Evolutionary conservation across 2,329 filamentous ascomycete species (phyloP).

Genomic region (Fusarium illudens): DNA sequence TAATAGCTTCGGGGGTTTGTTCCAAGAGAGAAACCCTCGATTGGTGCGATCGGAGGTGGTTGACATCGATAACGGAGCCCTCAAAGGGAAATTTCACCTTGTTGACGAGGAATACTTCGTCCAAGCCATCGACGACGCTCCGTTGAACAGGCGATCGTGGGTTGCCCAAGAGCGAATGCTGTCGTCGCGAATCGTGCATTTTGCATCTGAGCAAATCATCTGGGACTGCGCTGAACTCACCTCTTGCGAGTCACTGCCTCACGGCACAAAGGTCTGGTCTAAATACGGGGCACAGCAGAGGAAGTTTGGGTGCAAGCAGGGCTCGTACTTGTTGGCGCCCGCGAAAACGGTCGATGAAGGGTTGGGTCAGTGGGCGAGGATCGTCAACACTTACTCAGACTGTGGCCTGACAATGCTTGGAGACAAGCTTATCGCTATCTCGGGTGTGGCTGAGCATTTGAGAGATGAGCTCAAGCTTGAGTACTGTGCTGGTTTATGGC

Average conservation of each 20-base stretch:
- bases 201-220: conserved; percentile 13
- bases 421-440: conserved; percentile 17
- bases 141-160: conserved; percentile 14
- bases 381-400: conserved; percentile 16
- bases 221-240: conserved; percentile 21
- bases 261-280: background rate
- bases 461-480: conserved; percentile 2
- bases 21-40: background rate
- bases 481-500: conserved; percentile 20
- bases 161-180: conserved; percentile 22
- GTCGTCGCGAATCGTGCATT: conserved; percentile 20
- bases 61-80: background rate
- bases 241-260: background rate
- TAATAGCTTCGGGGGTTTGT: conserved; percentile 6
- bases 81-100: conserved; percentile 1
- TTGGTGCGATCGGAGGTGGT: background rate
- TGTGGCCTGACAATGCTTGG: conserved; percentile 10
- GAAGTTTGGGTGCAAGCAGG: conserved; percentile 8
- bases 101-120: conserved; percentile 5
- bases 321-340: background rate
- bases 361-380: conserved; percentile 12
- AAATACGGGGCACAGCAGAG: background rate
- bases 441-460: conserved; percentile 13
- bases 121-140: conserved; percentile 8
- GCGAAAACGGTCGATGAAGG: background rate